Conservation (phyloP, 2,329 filamentous ascomycete genomes). For the Plenodomus lindquistii region DNA sequence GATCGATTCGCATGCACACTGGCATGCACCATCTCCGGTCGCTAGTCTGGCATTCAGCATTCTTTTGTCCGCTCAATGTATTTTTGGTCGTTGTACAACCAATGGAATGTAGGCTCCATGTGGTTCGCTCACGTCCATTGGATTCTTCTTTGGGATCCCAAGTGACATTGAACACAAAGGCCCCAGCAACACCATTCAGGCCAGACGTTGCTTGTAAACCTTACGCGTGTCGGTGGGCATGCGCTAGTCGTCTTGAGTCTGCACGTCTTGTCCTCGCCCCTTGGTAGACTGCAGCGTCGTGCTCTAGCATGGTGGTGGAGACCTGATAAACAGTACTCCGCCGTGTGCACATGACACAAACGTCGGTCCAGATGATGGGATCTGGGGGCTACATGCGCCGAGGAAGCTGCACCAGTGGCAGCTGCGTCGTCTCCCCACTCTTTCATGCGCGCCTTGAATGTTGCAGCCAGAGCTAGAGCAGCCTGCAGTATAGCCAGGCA, state of each 20-base stretch:
- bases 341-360: not conserved
- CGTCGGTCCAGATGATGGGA: not conserved
- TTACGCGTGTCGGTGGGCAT: too few relatives aligned
- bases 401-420: not conserved
- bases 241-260: too few relatives aligned
- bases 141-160: slow-evolving; percentile 7
- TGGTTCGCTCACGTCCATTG: slow-evolving; percentile 6
- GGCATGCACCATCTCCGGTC: slow-evolving; percentile 15
- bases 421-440: not conserved
- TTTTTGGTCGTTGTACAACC: slow-evolving; percentile 3
- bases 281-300: too few relatives aligned
- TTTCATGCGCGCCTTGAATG: not conserved
- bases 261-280: too few relatives aligned
- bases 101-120: not conserved
- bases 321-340: too few relatives aligned
- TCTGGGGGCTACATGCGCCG: too few relatives aligned
- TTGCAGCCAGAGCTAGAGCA: not conserved
- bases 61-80: slow-evolving; percentile 1
- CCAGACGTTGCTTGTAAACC: too few relatives aligned
- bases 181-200: too few relatives aligned
- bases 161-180: not conserved
- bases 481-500: not conserved
- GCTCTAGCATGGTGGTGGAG: too few relatives aligned
- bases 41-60: slow-evolving; percentile 6
- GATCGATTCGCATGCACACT: slow-evolving; percentile 9